A percentile compares a stretch with the other conserved stretches of the same genome.
Evolutionary conservation across 2,329 filamentous ascomycete genomes (phyloP).

Genomic region (Zasmidium cellare): DNA sequence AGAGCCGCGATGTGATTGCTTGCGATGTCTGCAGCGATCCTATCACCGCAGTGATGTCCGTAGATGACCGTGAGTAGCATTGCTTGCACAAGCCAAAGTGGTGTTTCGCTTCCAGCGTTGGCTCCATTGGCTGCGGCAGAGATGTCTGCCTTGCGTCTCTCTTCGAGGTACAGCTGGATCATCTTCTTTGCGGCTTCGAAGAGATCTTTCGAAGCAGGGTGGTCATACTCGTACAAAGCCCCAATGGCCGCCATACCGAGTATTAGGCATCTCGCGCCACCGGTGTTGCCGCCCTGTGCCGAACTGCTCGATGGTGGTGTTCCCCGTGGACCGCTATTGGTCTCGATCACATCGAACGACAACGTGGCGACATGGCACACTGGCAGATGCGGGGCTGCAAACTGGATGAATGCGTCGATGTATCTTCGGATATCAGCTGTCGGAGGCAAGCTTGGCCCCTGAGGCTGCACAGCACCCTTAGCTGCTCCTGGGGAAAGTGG

Average conservation of each 20-base stretch:
- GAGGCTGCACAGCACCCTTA: slow-evolving; percentile 31
- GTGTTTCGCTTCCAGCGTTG: slow-evolving; percentile 55
- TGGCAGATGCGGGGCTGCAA: slow-evolving; percentile 92
- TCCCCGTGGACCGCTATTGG: slow-evolving; percentile 55
- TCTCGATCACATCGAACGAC: slow-evolving; percentile 78
- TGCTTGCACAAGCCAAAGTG: slow-evolving; percentile 92
- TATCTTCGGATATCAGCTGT: slow-evolving; percentile 87
- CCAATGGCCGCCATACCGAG: slow-evolving; percentile 86
- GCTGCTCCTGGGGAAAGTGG: slow-evolving; percentile 45
- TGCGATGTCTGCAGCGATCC: slow-evolving; percentile 85
- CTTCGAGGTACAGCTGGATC: slow-evolving; percentile 90
- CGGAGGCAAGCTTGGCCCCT: slow-evolving; percentile 65
- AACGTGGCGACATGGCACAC: slow-evolving; percentile 90
- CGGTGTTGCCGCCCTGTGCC: slow-evolving; percentile 58
- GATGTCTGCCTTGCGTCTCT: slow-evolving; percentile 82
- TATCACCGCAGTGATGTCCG: slow-evolving; percentile 91
- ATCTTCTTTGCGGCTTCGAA: slow-evolving; percentile 95
- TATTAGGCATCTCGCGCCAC: slow-evolving; percentile 82
- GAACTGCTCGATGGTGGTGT: slow-evolving; percentile 51
- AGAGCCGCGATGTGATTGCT: slow-evolving; percentile 88
- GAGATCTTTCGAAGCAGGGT: slow-evolving; percentile 74
- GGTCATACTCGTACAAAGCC: slow-evolving; percentile 84
- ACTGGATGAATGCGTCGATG: slow-evolving; percentile 84
- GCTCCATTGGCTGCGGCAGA: slow-evolving; percentile 56
- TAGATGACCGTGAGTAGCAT: slow-evolving; percentile 97